phyloP scores from a whole-genome alignment of 345 rosid species.

The Lepidium africanum region DNA sequence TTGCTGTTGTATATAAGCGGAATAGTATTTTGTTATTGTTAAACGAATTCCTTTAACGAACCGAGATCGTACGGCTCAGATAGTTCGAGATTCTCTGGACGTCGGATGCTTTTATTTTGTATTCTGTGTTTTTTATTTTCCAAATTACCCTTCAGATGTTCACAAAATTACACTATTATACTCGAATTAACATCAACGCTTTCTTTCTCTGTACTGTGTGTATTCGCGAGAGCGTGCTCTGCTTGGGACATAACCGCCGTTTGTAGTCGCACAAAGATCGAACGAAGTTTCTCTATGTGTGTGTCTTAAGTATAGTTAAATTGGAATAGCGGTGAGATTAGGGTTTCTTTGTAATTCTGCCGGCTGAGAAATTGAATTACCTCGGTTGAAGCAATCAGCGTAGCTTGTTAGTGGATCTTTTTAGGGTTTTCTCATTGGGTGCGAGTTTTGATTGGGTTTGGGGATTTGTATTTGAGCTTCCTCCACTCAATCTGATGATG shows the following conservation, averaged over 20 bases:
- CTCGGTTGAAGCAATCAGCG: slow-evolving; percentile 12
- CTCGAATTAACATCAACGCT: neutral
- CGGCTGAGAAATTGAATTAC: slow-evolving; percentile 1
- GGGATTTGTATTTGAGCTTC: neutral
- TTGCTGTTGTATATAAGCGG: too few relatives aligned
- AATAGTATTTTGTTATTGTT: neutral
- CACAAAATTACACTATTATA: slow-evolving; percentile 6
- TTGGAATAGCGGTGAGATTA: slow-evolving; percentile 13
- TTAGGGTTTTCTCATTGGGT: slow-evolving; percentile 11
- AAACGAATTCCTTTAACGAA: neutral
- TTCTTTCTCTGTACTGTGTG: neutral
- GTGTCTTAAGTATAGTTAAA: neutral
- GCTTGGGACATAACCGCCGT: slow-evolving; percentile 3
- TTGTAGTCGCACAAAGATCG: slow-evolving; percentile 6
- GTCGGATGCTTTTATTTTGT: neutral
- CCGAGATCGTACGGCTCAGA: slow-evolving; percentile 7
- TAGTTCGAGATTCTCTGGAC: neutral
- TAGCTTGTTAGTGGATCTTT: slow-evolving; percentile 8
- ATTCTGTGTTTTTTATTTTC: neutral
- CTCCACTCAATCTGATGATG: slow-evolving; percentile 15
- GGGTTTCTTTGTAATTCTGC: neutral
- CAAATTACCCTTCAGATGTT: slow-evolving; percentile 27
- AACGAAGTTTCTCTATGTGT: neutral
- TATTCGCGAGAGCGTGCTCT: neutral
- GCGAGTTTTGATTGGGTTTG: neutral